These are phyloP conservation scores for Pyracantha coccinea DNA, from an alignment of 331 rosid genomes.

Conservation along the genomic window DNA sequence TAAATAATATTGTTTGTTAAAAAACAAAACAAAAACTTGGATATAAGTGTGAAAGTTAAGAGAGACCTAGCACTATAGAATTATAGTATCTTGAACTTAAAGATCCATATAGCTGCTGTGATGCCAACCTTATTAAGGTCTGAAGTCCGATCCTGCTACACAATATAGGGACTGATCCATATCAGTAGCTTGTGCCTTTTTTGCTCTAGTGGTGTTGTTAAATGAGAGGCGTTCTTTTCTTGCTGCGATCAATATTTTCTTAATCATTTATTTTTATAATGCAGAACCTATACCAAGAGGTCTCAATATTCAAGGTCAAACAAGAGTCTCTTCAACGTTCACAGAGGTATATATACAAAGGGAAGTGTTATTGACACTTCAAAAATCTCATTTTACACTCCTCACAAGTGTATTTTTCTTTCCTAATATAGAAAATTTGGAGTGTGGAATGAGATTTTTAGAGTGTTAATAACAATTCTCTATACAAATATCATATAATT, in stretches of 20 bases:
- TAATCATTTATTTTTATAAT: neutral
- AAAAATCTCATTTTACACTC: too few relatives aligned
- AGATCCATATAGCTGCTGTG: too few relatives aligned
- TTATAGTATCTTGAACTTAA: too few relatives aligned
- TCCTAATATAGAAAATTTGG: too few relatives aligned
- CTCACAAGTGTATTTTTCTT: too few relatives aligned
- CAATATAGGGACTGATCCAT: neutral
- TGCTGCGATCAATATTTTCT: neutral
- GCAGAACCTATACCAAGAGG: conserved; percentile 23
- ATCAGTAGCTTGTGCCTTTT: neutral
- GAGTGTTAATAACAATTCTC: too few relatives aligned
- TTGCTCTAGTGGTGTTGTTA: neutral
- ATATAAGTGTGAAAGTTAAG: too few relatives aligned
- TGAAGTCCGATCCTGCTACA: neutral
- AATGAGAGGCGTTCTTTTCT: neutral
- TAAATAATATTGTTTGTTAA: too few relatives aligned
- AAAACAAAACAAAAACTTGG: too few relatives aligned
- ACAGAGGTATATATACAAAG: conserved; percentile 21
- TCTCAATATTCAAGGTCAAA: conserved; percentile 21
- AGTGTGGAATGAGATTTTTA: too few relatives aligned
- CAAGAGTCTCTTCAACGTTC: conserved; percentile 36
- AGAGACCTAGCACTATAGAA: too few relatives aligned
- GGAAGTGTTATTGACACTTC: too few relatives aligned
- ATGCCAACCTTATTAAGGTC: neutral
- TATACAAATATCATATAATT: neutral